Evolutionary conservation across 768 basidiomycete species (phyloP).

Genomic region (Pleurotus tuoliensis): DNA sequence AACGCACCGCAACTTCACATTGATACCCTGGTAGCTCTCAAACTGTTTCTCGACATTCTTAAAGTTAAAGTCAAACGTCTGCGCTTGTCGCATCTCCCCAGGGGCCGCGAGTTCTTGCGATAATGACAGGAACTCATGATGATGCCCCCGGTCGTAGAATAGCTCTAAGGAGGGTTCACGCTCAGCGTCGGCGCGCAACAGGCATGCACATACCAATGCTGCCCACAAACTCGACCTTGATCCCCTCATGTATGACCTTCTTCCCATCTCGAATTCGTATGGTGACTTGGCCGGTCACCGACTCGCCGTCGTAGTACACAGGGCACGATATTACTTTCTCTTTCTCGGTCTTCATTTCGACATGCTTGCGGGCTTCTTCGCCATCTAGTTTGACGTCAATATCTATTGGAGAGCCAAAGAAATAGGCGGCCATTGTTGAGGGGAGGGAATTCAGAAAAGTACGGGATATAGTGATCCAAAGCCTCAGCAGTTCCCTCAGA

Average conservation of each 20-base stretch:
- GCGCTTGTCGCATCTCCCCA: conserved; percentile 95
- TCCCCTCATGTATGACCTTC: conserved; percentile 91
- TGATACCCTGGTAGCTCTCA: conserved; percentile 97
- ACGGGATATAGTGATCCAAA: background rate
- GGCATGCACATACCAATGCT: conserved; percentile 69
- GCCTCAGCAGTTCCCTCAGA: background rate
- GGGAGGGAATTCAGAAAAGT: background rate
- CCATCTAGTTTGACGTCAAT: conserved; percentile 85
- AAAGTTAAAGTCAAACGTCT: conserved; percentile 95
- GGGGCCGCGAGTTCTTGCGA: conserved; percentile 94
- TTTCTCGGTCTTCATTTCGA: conserved; percentile 88
- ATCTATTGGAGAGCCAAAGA: conserved; percentile 89
- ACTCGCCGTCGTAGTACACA: conserved; percentile 94
- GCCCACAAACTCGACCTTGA: conserved; percentile 96
- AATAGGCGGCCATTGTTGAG: conserved; percentile 73
- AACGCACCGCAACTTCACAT: conserved; percentile 89
- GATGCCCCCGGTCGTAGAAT: conserved; percentile 97
- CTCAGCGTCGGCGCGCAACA: background rate
- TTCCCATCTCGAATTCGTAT: conserved; percentile 93
- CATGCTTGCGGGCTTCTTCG: conserved; percentile 83
- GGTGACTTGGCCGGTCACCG: conserved; percentile 80
- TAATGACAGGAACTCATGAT: conserved; percentile 95
- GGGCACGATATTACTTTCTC: conserved; percentile 83
- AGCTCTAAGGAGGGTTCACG: conserved; percentile 47
- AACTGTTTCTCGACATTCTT: conserved; percentile 99